Conservation (phyloP, 805 yeast genomes). For the Isabelozyma rhagii region DNA sequence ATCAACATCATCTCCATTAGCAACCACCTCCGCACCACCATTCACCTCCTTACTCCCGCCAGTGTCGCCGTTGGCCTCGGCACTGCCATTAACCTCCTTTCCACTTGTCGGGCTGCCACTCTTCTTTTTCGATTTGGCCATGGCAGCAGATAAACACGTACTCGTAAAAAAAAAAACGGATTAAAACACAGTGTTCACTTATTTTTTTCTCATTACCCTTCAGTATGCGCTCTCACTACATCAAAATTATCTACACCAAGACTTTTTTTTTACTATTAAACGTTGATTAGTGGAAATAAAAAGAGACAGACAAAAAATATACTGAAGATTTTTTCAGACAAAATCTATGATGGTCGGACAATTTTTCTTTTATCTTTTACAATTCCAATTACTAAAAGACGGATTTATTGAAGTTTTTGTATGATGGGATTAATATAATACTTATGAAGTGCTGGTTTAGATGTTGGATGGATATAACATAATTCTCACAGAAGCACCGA, state of each 20-base stretch:
- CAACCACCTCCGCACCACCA: not conserved
- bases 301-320: not conserved
- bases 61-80: not conserved
- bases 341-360: not conserved
- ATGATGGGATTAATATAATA: not conserved
- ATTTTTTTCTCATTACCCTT: not conserved
- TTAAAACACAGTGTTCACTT: not conserved
- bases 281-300: not conserved
- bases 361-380: not conserved
- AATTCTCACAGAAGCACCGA: constrained; percentile 99
- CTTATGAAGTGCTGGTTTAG: constrained; percentile 40
- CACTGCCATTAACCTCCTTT: not conserved
- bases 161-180: not conserved
- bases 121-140: not conserved
- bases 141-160: not conserved
- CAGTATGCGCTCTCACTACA: not conserved
- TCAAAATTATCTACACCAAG: too few species aligned
- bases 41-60: not conserved
- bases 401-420: not conserved
- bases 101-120: not conserved
- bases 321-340: not conserved
- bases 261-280: too few species aligned
- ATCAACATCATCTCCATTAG: not conserved
- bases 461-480: constrained; percentile 99
- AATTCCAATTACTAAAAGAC: not conserved